These are phyloP conservation scores for Tripterygium wilfordii DNA, from an alignment of 177 flowering plant species.

Conservation along the genomic window DNA sequence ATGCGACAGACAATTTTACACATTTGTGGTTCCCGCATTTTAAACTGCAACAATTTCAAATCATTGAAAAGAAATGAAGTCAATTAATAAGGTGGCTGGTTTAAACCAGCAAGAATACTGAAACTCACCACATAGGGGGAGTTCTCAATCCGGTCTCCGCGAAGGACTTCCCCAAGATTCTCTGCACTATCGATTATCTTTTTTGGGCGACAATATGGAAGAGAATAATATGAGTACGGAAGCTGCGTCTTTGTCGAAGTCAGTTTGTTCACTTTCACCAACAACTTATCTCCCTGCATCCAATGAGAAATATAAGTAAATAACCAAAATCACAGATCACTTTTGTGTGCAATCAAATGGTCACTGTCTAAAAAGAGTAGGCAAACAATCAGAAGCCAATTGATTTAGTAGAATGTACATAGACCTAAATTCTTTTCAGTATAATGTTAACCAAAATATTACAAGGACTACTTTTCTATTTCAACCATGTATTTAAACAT, in stretches of 20 bases:
- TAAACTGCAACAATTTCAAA: conserved; percentile 47
- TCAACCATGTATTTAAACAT: too few relatives aligned
- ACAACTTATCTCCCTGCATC: conserved; percentile 69
- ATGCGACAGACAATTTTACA: conserved; percentile 52
- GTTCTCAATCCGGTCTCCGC: conserved; percentile 96
- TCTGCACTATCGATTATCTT: conserved; percentile 77
- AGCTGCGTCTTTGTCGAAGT: conserved; percentile 89
- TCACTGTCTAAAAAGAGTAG: not conserved
- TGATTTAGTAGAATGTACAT: too few relatives aligned
- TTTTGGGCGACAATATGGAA: conserved; percentile 60
- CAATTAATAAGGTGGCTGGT: not conserved
- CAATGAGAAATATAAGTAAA: not conserved
- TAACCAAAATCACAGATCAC: conserved; percentile 1
- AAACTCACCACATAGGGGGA: conserved; percentile 70
- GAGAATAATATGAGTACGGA: conserved; percentile 81
- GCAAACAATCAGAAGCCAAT: not conserved
- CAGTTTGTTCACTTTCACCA: conserved; percentile 88
- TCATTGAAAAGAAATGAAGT: not conserved
- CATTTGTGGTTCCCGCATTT: conserved; percentile 78
- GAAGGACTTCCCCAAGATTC: conserved; percentile 96
- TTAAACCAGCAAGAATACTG: not conserved
- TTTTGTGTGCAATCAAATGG: not conserved
- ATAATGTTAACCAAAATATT: too few relatives aligned
- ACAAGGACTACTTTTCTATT: too few relatives aligned
- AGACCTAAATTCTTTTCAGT: too few relatives aligned